Evolutionary conservation across 2,329 filamentous ascomycete species (phyloP).

Genomic region (Colletotrichum aenigma): DNA sequence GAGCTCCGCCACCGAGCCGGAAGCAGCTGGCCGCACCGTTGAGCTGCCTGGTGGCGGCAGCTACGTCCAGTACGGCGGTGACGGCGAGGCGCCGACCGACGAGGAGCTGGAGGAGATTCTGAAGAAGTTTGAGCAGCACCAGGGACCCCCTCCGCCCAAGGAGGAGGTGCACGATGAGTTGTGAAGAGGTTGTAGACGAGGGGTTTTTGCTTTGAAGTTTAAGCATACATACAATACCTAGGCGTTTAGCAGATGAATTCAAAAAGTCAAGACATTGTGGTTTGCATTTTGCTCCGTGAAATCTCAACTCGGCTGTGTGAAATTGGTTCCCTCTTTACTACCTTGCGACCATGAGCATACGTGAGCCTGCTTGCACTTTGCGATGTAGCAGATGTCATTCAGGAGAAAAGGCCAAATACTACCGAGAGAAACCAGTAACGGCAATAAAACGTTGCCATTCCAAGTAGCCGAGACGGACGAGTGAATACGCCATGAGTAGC

Average conservation of each 20-base stretch:
- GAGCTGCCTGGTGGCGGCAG: slow-evolving; percentile 41
- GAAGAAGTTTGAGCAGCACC: slow-evolving; percentile 35
- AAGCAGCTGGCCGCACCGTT: slow-evolving; percentile 38
- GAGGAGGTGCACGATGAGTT: slow-evolving; percentile 39
- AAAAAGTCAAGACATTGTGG: not conserved
- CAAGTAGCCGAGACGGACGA: not conserved
- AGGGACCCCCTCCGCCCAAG: slow-evolving; percentile 24
- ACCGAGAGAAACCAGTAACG: not conserved
- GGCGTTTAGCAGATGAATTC: not conserved
- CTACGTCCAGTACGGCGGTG: slow-evolving; percentile 29
- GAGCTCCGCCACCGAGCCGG: slow-evolving; percentile 22
- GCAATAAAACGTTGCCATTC: not conserved
- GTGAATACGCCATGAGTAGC: not conserved
- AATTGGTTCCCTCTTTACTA: not conserved
- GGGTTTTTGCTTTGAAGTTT: not conserved
- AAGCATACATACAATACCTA: slow-evolving; percentile 5
- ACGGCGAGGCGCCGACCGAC: slow-evolving; percentile 36
- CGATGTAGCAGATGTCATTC: not conserved
- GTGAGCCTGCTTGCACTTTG: not conserved
- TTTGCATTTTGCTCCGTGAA: not conserved
- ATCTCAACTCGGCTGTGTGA: not conserved
- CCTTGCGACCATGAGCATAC: accelerated
- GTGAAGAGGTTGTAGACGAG: slow-evolving; percentile 23
- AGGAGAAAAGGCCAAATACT: not conserved
- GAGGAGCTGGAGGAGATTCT: slow-evolving; percentile 58